phyloP scores from a whole-genome alignment of 257 asterid genomes.

The Fraxinus cuspidata region DNA sequence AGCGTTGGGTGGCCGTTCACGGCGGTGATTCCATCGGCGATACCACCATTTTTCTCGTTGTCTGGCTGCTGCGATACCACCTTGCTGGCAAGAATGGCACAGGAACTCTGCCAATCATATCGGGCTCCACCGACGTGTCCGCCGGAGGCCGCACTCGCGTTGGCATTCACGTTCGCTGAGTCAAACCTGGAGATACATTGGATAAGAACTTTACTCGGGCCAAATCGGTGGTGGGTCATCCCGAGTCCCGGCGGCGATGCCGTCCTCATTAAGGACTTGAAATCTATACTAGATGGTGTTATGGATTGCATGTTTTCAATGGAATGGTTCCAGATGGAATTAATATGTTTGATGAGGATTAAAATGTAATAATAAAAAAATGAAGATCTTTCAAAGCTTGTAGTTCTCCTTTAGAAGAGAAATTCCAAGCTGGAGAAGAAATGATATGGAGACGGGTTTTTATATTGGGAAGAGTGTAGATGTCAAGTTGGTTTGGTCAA shows the following conservation, averaged over 20 bases:
- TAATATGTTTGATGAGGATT: neutral
- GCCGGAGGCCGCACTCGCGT: slow-evolving; percentile 16
- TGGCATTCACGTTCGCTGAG: slow-evolving; percentile 35
- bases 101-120: slow-evolving; percentile 94
- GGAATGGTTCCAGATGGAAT: neutral
- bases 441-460: slow-evolving; percentile 13
- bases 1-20: slow-evolving; percentile 70
- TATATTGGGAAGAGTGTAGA: slow-evolving; percentile 22
- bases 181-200: slow-evolving; percentile 45
- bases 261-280: slow-evolving; percentile 38
- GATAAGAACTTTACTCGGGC: slow-evolving; percentile 25
- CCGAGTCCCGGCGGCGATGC: slow-evolving; percentile 26
- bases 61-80: slow-evolving; percentile 80
- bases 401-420: slow-evolving; percentile 42
- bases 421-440: slow-evolving; percentile 51
- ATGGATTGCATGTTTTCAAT: slow-evolving; percentile 28
- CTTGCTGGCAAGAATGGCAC: slow-evolving; percentile 85
- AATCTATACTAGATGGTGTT: slow-evolving; percentile 34
- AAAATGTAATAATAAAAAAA: neutral
- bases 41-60: slow-evolving; percentile 49
- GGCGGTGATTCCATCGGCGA: slow-evolving; percentile 56
- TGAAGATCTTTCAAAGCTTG: slow-evolving; percentile 29
- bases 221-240: slow-evolving; percentile 26
- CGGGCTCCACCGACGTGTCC: slow-evolving; percentile 52
- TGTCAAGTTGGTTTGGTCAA: slow-evolving; percentile 32